A percentile compares a stretch with the other conserved stretches of the same genome.
phyloP scores from a whole-genome alignment of 2,329 filamentous ascomycete genomes.

The Sarocladiaceae sp. region DNA sequence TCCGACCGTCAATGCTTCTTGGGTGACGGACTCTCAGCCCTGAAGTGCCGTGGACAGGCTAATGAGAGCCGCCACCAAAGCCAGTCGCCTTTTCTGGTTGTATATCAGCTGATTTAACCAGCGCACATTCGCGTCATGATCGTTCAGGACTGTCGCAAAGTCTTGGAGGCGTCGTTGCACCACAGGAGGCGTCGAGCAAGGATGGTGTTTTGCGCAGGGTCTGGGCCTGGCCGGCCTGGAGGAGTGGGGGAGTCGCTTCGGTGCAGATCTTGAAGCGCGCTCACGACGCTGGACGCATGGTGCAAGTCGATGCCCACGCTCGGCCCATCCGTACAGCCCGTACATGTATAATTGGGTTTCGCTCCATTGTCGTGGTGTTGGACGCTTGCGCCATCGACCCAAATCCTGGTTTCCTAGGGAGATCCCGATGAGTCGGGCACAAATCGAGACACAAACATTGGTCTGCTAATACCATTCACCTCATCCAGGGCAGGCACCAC shows the following conservation, averaged over 20 bases:
- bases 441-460: no score
- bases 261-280: not conserved
- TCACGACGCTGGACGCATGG: no score
- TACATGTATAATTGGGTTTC: no score
- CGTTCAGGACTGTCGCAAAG: not conserved
- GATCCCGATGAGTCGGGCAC: no score
- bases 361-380: no score
- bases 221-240: not conserved
- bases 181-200: not conserved
- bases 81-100: not conserved
- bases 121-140: not conserved
- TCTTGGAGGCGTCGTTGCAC: not conserved
- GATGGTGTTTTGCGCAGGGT: not conserved
- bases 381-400: no score
- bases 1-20: conserved; percentile 5
- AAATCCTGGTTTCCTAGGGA: no score
- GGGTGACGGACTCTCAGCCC: not conserved
- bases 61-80: not conserved
- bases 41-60: conserved; percentile 3
- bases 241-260: not conserved
- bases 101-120: not conserved
- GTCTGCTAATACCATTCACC: no score
- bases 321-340: no score
- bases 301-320: no score
- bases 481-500: no score